Base-by-base conservation (phyloP, 2,329 filamentous ascomycete genomes). In the Triangularia verruculosa region DNA sequence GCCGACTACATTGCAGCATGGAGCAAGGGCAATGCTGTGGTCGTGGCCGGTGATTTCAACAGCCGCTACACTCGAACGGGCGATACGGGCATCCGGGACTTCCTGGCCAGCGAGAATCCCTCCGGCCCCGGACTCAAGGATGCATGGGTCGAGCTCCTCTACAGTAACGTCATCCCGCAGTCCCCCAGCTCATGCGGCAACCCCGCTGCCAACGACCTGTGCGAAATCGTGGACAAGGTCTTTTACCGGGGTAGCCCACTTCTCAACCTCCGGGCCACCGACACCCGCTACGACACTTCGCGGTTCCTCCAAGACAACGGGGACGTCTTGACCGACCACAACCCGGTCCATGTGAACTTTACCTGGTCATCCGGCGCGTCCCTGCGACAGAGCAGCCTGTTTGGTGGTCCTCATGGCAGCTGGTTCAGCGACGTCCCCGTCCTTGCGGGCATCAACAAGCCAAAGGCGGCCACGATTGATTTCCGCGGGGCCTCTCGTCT, bases 211-310 rank as follows among this genome's bases (percentile, higher is more conserved):
- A 79, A 74, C 55, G 79, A 79, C 70, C 72, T 74, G 4, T 90
- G 88, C 74, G 88, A 90, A 76, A 85, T 82, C 2, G 86, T 90
- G 39, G 88, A 90, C 75, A 90, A 90, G 75, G 77, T 88, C 55
- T 83, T 88, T 68, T 89, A 85, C 76, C 82, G 86, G 39, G 78
- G 79, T 30, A 80, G 79, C 17, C 69, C 78, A n/a, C 68, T 81
- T 3, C 67, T 86, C 4, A 71, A 70, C 28, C 77, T 88, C 2
- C 67, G 71, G 0, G 83, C 84, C 0, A 81, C 77, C 0, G 72
- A 71, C 22, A 88, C 83, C 72, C 77, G 76, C 69, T 90, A 90
- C 72, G 83, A 81, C 12, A 80, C 82, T 53, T 69, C 70, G 53
- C 79, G 78, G 69, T 90, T 90, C 75, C 73, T 89, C 13, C 82